phyloP scores from a whole-genome alignment of 202 grass and related monocot genomes.

The Bolboschoenoplectus hybrid region DNA sequence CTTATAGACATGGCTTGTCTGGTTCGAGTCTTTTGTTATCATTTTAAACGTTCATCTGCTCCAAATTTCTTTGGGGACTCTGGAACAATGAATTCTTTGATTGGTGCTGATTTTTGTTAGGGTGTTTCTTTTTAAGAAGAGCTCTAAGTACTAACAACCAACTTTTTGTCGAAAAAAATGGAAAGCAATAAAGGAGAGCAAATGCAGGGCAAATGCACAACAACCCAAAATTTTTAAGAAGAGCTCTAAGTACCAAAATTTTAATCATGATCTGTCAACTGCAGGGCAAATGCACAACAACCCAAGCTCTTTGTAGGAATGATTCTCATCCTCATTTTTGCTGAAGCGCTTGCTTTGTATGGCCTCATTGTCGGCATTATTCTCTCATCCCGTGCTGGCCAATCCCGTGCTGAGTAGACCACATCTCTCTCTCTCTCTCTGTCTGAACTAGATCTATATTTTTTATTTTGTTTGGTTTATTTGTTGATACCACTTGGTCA shows the following conservation, averaged over 20 bases:
- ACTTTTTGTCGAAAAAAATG: neutral
- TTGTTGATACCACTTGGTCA: conserved; percentile 29
- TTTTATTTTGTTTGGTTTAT: conserved; percentile 35
- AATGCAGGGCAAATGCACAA: no score
- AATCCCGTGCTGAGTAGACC: conserved; percentile 84
- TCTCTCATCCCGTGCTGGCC: conserved; percentile 90
- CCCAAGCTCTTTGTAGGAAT: conserved; percentile 96
- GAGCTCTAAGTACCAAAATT: conserved; percentile 28
- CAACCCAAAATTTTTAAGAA: no score
- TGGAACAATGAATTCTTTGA: neutral
- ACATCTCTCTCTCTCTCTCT: neutral
- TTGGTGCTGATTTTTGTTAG: neutral
- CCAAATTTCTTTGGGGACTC: neutral
- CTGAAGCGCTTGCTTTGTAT: conserved; percentile 85
- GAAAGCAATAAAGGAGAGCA: neutral
- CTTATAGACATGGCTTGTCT: neutral
- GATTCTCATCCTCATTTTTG: conserved; percentile 99
- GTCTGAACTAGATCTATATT: conserved; percentile 6
- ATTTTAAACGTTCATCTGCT: neutral
- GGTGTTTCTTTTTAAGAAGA: neutral
- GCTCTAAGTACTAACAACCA: neutral
- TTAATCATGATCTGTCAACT: conserved; percentile 6
- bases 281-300: conserved; percentile 95
- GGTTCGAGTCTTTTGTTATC: neutral
- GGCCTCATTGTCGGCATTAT: conserved; percentile 98